These are phyloP conservation scores for Chalciporus pseudorubinellus DNA, from an alignment of 768 basidiomycete genomes.

Conservation along the genomic window DNA sequence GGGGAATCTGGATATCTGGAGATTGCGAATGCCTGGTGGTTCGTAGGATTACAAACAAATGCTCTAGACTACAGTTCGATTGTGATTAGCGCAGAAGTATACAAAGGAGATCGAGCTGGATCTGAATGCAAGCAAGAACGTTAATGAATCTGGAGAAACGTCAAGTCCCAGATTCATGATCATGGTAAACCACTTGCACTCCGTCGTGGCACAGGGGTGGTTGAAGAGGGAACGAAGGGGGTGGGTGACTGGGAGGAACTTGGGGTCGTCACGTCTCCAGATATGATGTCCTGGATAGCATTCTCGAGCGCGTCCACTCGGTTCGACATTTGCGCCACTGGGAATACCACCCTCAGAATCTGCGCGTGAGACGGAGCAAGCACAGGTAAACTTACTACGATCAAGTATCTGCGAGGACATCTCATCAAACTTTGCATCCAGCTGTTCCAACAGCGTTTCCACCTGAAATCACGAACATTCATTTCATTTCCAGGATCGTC, in stretches of 20 bases:
- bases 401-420: slow-evolving; percentile 91
- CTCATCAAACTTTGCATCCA: slow-evolving; percentile 89
- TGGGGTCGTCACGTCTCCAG: slow-evolving; percentile 52
- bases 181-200: slow-evolving; percentile 36
- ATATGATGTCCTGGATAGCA: slow-evolving; percentile 91
- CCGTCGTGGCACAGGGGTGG: slow-evolving; percentile 39
- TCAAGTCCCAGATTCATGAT: slow-evolving; percentile 14
- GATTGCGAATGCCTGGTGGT: not conserved
- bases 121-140: slow-evolving; percentile 16
- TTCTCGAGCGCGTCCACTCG: slow-evolving; percentile 88
- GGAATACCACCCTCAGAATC: slow-evolving; percentile 9
- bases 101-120: not conserved
- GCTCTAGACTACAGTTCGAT: slow-evolving; percentile 12
- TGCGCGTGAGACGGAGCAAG: slow-evolving; percentile 1
- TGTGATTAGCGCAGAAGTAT: slow-evolving; percentile 18
- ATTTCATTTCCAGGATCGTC: slow-evolving; percentile 1
- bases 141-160: slow-evolving; percentile 1
- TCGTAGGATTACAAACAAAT: slow-evolving; percentile 16
- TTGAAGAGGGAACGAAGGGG: slow-evolving; percentile 26
- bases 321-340: slow-evolving; percentile 92
- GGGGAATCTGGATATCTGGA: not conserved
- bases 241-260: slow-evolving; percentile 65
- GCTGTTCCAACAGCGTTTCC: slow-evolving; percentile 80
- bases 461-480: slow-evolving; percentile 49
- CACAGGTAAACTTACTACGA: slow-evolving; percentile 53